Evolutionary conservation across 2,329 filamentous ascomycete species (phyloP).

Genomic region (Aspergillus fumigatiaffinis): DNA sequence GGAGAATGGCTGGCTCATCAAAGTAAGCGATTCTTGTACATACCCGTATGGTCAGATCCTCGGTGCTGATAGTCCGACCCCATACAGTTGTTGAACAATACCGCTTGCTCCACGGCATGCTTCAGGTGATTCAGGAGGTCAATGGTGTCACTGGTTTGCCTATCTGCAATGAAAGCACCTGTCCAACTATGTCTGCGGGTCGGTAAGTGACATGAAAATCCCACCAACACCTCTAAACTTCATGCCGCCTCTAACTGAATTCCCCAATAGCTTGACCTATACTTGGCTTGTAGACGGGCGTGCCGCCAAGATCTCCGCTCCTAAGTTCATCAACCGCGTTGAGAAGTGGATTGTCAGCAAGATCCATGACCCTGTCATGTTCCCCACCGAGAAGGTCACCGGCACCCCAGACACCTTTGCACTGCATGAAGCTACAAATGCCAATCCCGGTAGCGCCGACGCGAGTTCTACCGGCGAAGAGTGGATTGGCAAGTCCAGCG

Average conservation of each 20-base stretch:
- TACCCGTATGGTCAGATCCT: background rate
- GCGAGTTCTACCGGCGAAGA: conserved; percentile 60
- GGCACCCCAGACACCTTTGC: conserved; percentile 54
- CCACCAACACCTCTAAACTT: background rate
- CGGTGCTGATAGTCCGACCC: conserved; percentile 7
- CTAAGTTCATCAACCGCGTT: conserved; percentile 91
- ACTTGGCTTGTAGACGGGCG: conserved; percentile 90
- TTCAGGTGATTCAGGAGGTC: conserved; percentile 80
- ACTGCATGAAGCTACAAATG: conserved; percentile 51
- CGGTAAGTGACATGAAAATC: conserved; percentile 57
- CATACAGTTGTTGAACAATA: conserved; percentile 83
- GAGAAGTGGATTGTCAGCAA: conserved; percentile 97
- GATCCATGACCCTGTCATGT: conserved; percentile 83
- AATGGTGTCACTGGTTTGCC: conserved; percentile 69
- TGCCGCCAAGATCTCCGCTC: conserved; percentile 86
- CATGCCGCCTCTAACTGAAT: conserved; percentile 13
- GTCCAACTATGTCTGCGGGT: conserved; percentile 91
- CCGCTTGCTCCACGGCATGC: conserved; percentile 81
- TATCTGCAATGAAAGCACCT: conserved; percentile 79
- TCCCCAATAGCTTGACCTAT: conserved; percentile 70
- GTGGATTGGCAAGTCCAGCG: conserved; percentile 88
- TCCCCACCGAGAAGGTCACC: conserved; percentile 77
- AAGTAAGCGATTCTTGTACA: conserved; percentile 53
- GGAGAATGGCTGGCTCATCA: conserved; percentile 97
- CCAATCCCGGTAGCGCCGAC: conserved; percentile 49